Evolutionary conservation across 164 flowering plant species (phyloP).

Genomic region (Dillenia suffruticosa): DNA sequence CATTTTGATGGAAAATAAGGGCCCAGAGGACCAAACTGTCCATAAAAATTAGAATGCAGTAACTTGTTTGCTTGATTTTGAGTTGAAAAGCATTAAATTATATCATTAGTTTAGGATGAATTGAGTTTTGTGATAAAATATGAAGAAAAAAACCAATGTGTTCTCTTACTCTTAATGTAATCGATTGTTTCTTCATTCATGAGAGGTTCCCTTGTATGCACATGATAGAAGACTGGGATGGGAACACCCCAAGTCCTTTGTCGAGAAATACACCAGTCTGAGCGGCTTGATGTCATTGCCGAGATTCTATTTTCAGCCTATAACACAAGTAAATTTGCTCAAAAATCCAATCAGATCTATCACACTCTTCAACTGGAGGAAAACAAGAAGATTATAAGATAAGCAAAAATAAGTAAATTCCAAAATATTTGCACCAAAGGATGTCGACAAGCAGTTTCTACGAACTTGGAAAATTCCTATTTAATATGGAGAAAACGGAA

Average conservation of each 20-base stretch:
- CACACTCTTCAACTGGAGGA: no score
- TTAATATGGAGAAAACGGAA: no score
- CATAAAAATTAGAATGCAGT: neutral
- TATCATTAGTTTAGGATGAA: neutral
- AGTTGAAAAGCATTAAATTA: neutral
- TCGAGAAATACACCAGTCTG: slow-evolving; percentile 99
- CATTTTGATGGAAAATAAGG: neutral
- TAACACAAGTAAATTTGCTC: neutral
- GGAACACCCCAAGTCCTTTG: slow-evolving; percentile 99
- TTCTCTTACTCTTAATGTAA: slow-evolving; percentile 78
- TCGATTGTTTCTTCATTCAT: slow-evolving; percentile 85
- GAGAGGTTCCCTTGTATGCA: slow-evolving; percentile 74
- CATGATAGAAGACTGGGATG: slow-evolving; percentile 94
- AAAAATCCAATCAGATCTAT: no score
- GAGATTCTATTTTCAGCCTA: slow-evolving; percentile 90
- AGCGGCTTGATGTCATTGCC: slow-evolving; percentile 88
- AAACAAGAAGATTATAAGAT: no score
- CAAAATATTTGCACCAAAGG: no score
- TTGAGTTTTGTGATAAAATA: neutral
- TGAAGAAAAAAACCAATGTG: neutral
- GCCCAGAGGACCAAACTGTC: neutral
- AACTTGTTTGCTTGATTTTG: neutral
- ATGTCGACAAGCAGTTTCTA: neutral
- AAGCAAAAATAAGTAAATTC: no score
- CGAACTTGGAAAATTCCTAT: neutral